Evolutionary conservation across 306 rosid genomes (phyloP).

Genomic region (Cucurbita pepo): DNA sequence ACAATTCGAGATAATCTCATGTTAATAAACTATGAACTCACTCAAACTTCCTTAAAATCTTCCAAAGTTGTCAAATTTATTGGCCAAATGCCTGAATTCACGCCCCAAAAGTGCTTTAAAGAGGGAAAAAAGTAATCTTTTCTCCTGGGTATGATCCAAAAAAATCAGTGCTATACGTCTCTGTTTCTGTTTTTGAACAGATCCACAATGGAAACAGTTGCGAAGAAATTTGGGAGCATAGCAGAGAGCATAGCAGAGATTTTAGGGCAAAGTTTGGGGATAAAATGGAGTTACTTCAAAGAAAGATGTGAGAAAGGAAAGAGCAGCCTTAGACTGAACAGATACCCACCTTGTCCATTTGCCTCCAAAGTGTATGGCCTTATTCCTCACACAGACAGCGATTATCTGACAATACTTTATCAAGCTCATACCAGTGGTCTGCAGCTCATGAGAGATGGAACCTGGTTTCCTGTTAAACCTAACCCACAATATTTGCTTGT

Average conservation of each 20-base stretch:
- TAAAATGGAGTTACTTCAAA: slow-evolving; percentile 25
- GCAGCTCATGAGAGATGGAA: slow-evolving; percentile 33
- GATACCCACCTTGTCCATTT: slow-evolving; percentile 57
- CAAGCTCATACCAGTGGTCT: slow-evolving; percentile 31
- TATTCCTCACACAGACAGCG: slow-evolving; percentile 45
- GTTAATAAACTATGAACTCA: no score
- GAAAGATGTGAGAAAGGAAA: slow-evolving; percentile 30
- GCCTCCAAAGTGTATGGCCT: slow-evolving; percentile 39
- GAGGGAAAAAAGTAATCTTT: no score
- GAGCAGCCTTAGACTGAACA: slow-evolving; percentile 37
- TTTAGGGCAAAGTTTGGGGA: slow-evolving; percentile 33
- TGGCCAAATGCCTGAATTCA: no score
- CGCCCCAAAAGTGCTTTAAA: no score
- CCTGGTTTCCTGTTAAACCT: slow-evolving; percentile 34
- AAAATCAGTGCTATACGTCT: no score
- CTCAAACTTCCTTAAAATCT: no score
- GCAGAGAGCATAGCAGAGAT: slow-evolving; percentile 38
- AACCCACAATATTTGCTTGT: slow-evolving; percentile 25
- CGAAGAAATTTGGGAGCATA: slow-evolving; percentile 7
- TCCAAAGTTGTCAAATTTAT: no score
- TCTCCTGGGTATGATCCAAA: no score
- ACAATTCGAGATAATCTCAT: no score
- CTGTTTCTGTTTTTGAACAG: slow-evolving; percentile 4
- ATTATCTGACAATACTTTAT: slow-evolving; percentile 30
- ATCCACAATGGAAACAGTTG: slow-evolving; percentile 26